These are phyloP conservation scores for Mucor saturninus DNA, from an alignment of 371 early-diverging fungal species.

Conservation along the genomic window DNA sequence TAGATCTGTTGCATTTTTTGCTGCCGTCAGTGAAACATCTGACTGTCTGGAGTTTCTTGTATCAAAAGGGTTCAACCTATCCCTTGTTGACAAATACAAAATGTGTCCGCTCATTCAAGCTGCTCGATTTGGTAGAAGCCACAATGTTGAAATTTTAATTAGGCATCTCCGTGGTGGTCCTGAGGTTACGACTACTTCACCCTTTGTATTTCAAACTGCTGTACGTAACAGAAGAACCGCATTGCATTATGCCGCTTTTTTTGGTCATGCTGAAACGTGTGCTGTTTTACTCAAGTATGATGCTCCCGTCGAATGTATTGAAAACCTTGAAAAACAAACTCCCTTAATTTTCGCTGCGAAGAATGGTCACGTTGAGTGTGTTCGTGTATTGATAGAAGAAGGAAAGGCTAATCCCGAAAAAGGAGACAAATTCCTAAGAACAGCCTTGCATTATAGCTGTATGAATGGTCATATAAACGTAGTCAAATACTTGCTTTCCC, in stretches of 20 bases:
- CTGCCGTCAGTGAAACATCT: conserved; percentile 59
- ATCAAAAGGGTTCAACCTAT: conserved; percentile 37
- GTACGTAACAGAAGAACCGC: conserved; percentile 51
- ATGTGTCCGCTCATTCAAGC: conserved; percentile 61
- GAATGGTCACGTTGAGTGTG: conserved; percentile 55
- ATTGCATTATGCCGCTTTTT: conserved; percentile 63
- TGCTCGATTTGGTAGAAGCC: conserved; percentile 57
- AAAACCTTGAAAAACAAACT: conserved; percentile 47
- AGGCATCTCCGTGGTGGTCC: conserved; percentile 10
- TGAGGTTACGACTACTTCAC: background rate
- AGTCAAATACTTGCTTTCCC: conserved; percentile 40
- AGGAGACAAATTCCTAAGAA: conserved; percentile 53
- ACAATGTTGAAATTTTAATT: conserved; percentile 28
- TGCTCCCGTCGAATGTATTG: conserved; percentile 48
- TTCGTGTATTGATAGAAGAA: conserved; percentile 47
- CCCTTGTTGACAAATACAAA: conserved; percentile 43
- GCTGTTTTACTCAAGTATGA: conserved; percentile 47
- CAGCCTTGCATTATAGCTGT: conserved; percentile 56
- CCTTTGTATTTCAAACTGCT: conserved; percentile 37
- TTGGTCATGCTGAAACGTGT: conserved; percentile 56
- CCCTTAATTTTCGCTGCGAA: conserved; percentile 55
- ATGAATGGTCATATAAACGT: conserved; percentile 55
- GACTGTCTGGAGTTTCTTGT: conserved; percentile 56
- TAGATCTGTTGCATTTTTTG: conserved; percentile 61
- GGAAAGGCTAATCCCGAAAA: conserved; percentile 52